Conservation (phyloP, 2,329 filamentous ascomycete species). For the Colletotrichum chrysophilum region DNA sequence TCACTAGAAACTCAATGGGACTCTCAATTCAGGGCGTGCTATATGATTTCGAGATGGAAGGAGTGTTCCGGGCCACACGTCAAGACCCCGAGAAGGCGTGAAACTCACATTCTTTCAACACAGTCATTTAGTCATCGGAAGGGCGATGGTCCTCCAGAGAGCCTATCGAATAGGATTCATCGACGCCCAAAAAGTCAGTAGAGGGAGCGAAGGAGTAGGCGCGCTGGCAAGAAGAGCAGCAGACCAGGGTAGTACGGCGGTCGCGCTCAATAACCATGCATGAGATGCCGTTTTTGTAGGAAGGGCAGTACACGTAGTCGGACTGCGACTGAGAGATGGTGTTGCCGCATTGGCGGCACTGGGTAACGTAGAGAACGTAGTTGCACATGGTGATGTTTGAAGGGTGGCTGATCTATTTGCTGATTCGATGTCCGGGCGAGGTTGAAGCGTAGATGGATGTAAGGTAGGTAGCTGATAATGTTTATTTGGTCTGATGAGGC, state of each 20-base stretch:
- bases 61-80: rapidly evolving
- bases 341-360: conserved; percentile 14
- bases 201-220: not conserved
- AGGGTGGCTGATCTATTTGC: no score
- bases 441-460: no score
- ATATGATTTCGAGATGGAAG: not conserved
- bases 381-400: conserved; percentile 15
- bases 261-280: conserved; percentile 4
- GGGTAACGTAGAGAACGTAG: conserved; percentile 9
- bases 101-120: not conserved
- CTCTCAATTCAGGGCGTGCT: not conserved
- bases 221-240: conserved; percentile 6
- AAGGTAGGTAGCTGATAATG: no score
- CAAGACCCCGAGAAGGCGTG: rapidly evolving
- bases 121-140: not conserved
- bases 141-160: not conserved
- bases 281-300: not conserved
- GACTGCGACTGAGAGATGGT: not conserved
- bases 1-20: rapidly evolving
- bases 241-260: not conserved
- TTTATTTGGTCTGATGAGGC: no score
- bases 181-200: not conserved
- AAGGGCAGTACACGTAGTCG: conserved; percentile 12
- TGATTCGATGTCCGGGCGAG: no score
- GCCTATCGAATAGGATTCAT: not conserved